Conservation (phyloP, 345 rosid genomes). For the Erodium maritimum region DNA sequence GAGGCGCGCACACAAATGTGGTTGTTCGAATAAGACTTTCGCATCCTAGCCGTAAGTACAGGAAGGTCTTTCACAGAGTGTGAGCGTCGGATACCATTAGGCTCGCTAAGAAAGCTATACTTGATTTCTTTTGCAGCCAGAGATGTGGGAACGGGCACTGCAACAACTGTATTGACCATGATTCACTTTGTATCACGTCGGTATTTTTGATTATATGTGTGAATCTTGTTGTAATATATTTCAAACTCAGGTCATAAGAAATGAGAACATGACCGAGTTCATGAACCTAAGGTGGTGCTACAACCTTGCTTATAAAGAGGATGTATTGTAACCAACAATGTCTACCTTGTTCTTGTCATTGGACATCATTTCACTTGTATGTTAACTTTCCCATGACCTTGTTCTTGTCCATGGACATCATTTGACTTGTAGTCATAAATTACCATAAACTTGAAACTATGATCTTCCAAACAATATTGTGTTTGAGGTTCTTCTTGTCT, state of each 20-base stretch:
- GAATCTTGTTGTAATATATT: too few species aligned
- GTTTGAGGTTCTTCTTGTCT: background rate
- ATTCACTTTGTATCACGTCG: too few species aligned
- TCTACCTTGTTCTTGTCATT: background rate
- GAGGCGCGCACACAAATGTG: constrained; percentile 43
- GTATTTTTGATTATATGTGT: too few species aligned
- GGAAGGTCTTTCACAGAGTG: constrained; percentile 39
- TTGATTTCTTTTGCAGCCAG: too few species aligned
- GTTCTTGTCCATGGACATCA: too few species aligned
- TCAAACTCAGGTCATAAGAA: too few species aligned
- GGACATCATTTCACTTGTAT: too few species aligned
- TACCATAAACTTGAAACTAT: background rate
- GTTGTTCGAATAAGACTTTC: constrained; percentile 52
- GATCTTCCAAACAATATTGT: background rate
- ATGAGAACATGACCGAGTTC: background rate
- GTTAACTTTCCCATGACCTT: too few species aligned
- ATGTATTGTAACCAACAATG: background rate
- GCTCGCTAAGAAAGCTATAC: constrained; percentile 40
- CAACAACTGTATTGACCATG: background rate
- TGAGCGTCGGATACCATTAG: too few species aligned
- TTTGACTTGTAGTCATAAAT: background rate
- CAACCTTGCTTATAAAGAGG: background rate
- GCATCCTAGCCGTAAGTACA: constrained; percentile 17
- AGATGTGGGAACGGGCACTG: background rate
- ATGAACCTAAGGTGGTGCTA: background rate